phyloP scores from a whole-genome alignment of 306 rosid genomes.

The Prunus mongolica region DNA sequence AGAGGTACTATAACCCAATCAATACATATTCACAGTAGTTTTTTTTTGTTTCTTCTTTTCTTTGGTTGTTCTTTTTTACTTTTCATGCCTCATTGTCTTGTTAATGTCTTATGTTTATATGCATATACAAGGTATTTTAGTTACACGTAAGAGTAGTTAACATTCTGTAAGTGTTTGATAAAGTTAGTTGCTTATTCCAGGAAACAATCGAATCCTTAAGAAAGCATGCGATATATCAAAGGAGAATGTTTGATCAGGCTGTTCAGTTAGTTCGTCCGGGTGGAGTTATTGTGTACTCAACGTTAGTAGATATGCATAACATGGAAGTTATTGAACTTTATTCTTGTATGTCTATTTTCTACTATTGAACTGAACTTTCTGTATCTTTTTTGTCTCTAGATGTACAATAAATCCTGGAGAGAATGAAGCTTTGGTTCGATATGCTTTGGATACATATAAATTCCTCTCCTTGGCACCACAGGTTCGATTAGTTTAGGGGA shows the following conservation, averaged over 20 bases:
- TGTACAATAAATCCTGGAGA: slow-evolving; percentile 98
- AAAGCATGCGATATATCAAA: slow-evolving; percentile 76
- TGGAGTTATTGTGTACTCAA: slow-evolving; percentile 87
- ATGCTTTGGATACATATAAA: slow-evolving; percentile 86
- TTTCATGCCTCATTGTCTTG: not conserved
- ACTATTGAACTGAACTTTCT: slow-evolving; percentile 20
- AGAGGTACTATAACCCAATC: slow-evolving; percentile 50
- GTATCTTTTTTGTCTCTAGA: slow-evolving; percentile 28
- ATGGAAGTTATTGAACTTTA: not conserved
- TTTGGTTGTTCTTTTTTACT: not conserved
- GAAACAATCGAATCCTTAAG: slow-evolving; percentile 77
- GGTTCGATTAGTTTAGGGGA: slow-evolving; percentile 41
- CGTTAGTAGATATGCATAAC: slow-evolving; percentile 49
- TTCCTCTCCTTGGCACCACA: slow-evolving; percentile 75
- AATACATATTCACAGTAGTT: not conserved
- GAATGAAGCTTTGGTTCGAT: slow-evolving; percentile 92
- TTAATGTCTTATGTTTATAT: not conserved
- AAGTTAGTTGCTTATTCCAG: slow-evolving; percentile 36
- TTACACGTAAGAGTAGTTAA: not conserved
- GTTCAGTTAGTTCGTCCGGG: slow-evolving; percentile 80
- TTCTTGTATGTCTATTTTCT: not conserved
- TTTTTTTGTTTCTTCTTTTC: not conserved
- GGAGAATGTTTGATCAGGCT: slow-evolving; percentile 90
- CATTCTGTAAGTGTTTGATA: not conserved
- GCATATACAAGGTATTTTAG: not conserved